Conservation (phyloP, 805 yeast genomes). For the Hanseniaspora hatyaiensis region DNA sequence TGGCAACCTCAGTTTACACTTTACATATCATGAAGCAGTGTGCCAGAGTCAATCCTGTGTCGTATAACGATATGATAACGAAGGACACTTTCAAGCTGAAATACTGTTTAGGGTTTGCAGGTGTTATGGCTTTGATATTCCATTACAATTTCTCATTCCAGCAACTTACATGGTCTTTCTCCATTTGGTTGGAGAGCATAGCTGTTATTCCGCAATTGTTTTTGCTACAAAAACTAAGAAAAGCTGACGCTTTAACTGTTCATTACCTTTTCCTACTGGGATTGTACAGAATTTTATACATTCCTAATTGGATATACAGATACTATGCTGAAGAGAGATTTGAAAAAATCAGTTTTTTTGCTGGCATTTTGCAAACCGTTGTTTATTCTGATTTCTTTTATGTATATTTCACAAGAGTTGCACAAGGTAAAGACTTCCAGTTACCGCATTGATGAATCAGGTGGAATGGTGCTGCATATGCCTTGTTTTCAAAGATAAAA, state of each 20-base stretch:
- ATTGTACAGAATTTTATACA: slow-evolving; percentile 72
- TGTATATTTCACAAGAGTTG: slow-evolving; percentile 69
- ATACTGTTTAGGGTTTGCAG: slow-evolving; percentile 56
- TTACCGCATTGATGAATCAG: slow-evolving; percentile 47
- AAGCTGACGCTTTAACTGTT: slow-evolving; percentile 73
- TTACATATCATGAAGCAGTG: slow-evolving; percentile 51
- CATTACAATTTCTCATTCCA: slow-evolving; percentile 49
- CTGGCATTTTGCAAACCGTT: slow-evolving; percentile 78
- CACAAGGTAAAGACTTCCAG: slow-evolving; percentile 65
- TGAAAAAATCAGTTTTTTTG: slow-evolving; percentile 58
- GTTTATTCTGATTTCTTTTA: slow-evolving; percentile 93
- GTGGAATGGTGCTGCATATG: too few relatives aligned
- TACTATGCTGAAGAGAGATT: slow-evolving; percentile 47
- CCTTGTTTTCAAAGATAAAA: slow-evolving; percentile 17
- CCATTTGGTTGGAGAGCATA: slow-evolving; percentile 83
- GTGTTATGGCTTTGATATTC: slow-evolving; percentile 48
- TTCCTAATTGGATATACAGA: slow-evolving; percentile 93
- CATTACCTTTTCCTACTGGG: slow-evolving; percentile 94
- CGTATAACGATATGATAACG: slow-evolving; percentile 41
- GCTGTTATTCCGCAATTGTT: slow-evolving; percentile 89
- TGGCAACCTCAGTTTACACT: slow-evolving; percentile 62
- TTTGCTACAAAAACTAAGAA: slow-evolving; percentile 79
- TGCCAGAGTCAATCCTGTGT: slow-evolving; percentile 39
- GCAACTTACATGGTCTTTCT: slow-evolving; percentile 76
- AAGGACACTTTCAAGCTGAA: slow-evolving; percentile 65